A percentile compares a stretch with the other conserved stretches of the same genome.
Conservation (phyloP, 177 flowering plant species). For the Telopea speciosissima region DNA sequence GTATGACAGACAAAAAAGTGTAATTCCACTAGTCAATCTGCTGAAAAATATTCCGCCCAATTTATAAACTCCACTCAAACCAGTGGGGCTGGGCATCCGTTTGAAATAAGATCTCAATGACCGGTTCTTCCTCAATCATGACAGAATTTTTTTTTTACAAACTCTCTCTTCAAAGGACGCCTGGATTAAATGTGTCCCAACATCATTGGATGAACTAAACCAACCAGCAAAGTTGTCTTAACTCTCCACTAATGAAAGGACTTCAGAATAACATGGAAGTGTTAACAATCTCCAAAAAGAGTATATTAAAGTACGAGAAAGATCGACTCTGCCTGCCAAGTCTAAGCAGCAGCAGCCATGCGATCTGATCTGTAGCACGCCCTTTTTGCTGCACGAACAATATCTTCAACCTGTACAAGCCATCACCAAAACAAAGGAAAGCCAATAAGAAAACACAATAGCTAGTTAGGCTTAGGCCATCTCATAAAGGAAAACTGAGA, state of each 20-base stretch:
- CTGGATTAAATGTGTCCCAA: neutral
- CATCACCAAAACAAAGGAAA: neutral
- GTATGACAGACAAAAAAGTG: too few species aligned
- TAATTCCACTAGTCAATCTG: too few species aligned
- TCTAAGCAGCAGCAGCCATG: constrained; percentile 54
- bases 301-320: neutral
- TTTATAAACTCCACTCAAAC: too few species aligned
- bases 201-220: neutral
- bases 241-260: neutral
- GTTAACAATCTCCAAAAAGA: neutral
- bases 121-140: neutral
- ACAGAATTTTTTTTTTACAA: neutral
- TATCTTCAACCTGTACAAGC: constrained; percentile 70
- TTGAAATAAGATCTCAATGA: too few species aligned
- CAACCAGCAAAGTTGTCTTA: neutral
- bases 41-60: too few species aligned
- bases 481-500: neutral
- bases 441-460: neutral
- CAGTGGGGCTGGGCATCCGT: too few species aligned
- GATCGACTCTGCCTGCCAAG: neutral
- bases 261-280: neutral
- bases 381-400: constrained; percentile 86
- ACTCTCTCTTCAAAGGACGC: neutral
- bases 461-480: neutral
- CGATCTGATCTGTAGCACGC: constrained; percentile 67